phyloP scores from a whole-genome alignment of 164 flowering plant genomes.

The Pachysandra terminalis region DNA sequence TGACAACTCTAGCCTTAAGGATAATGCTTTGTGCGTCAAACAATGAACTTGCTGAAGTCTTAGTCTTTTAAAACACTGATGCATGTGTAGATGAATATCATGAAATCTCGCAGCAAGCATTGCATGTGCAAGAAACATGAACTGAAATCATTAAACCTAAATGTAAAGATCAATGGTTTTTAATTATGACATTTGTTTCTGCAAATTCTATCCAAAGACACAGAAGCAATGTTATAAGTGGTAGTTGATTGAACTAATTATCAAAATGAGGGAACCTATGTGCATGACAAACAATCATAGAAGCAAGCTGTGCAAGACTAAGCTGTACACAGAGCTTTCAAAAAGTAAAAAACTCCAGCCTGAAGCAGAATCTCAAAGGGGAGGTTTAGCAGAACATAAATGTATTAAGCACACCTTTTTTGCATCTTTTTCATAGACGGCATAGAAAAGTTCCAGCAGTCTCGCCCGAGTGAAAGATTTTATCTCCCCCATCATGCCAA shows the following conservation, averaged over 20 bases:
- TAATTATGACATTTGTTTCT: neutral
- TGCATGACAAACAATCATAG: too few species aligned
- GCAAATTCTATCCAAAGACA: neutral
- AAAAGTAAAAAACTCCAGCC: too few species aligned
- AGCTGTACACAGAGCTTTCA: too few species aligned
- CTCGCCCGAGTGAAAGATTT: conserved; percentile 77
- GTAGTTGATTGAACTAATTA: neutral
- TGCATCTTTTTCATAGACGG: conserved; percentile 91
- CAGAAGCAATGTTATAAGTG: too few species aligned
- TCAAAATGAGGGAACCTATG: neutral
- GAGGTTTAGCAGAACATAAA: neutral
- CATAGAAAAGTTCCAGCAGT: conserved; percentile 79
- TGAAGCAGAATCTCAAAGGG: too few species aligned
- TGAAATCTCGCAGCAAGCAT: neutral
- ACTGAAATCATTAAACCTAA: neutral
- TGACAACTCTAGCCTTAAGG: too few species aligned
- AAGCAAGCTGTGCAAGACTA: too few species aligned
- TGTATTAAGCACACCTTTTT: conserved; percentile 54
- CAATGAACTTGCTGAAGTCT: neutral
- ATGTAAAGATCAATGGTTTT: neutral
- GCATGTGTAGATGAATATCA: conserved; percentile 2
- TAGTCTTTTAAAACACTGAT: neutral
- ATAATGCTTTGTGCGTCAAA: too few species aligned
- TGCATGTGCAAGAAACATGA: neutral
- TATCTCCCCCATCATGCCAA: conserved; percentile 99